Percentiles rank a stretch among this genome's conserved stretches.
These are phyloP conservation scores for Stentor roeselii DNA, from an alignment of 73 alveolate species.

Conservation along the genomic window DNA sequence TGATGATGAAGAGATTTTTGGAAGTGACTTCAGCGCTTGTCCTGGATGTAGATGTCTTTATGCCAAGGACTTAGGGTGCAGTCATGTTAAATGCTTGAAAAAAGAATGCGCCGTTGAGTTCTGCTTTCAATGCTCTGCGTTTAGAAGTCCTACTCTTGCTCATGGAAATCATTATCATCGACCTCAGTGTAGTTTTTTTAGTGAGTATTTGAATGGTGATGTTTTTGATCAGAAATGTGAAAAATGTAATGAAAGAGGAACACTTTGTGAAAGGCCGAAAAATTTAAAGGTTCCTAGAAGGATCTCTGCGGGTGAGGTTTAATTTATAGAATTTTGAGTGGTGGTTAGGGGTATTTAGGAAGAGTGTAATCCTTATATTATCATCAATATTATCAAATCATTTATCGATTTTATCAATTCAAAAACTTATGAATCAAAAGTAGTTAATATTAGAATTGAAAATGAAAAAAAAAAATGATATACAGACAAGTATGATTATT, in stretches of 20 bases:
- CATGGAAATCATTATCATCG: conserved; percentile 56
- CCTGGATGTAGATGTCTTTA: background rate
- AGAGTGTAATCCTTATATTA: no score
- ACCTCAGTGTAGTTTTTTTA: conserved; percentile 21
- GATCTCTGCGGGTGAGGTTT: background rate
- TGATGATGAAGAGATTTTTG: background rate
- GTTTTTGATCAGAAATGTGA: conserved; percentile 10
- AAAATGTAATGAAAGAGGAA: conserved; percentile 7
- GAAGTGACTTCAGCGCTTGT: background rate
- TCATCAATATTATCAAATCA: no score
- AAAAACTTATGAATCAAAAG: no score
- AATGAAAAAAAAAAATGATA: no score
- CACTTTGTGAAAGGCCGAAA: background rate
- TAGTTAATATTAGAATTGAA: no score
- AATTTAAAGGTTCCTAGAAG: background rate
- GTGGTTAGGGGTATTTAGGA: no score
- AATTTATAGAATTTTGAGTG: no score
- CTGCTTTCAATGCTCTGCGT: conserved; percentile 42
- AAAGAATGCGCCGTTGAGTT: conserved; percentile 29
- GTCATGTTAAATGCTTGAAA: conserved; percentile 35
- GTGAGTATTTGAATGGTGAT: background rate
- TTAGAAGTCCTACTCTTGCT: conserved; percentile 36
- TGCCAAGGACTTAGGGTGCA: conserved; percentile 40
- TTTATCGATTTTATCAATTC: no score
- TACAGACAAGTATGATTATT: no score